These are phyloP conservation scores for Phytopythium helicoides DNA, from an alignment of 352 stramenopile species.

Conservation along the genomic window DNA sequence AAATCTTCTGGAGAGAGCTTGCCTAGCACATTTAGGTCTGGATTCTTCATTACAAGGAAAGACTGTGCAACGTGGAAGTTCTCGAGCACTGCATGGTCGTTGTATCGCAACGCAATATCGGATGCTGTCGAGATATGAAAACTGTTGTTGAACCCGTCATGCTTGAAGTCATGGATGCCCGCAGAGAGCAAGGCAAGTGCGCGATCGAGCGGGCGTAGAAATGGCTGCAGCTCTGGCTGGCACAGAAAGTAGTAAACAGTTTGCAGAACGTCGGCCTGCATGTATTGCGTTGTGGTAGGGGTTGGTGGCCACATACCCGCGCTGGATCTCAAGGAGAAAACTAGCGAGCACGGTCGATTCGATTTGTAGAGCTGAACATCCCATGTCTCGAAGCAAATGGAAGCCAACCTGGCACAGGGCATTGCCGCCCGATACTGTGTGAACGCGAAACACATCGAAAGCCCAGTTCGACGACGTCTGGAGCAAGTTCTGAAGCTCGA, in stretches of 20 bases:
- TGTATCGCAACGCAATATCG: conserved; percentile 87
- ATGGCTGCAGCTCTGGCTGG: conserved; percentile 67
- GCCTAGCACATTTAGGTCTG: conserved; percentile 80
- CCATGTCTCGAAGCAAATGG: conserved; percentile 65
- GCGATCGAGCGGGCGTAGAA: conserved; percentile 74
- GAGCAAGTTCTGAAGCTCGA: conserved; percentile 71
- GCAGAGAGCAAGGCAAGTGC: conserved; percentile 73
- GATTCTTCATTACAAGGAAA: conserved; percentile 89
- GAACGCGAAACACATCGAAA: conserved; percentile 80
- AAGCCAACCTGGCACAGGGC: conserved; percentile 76
- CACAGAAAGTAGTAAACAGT: conserved; percentile 85
- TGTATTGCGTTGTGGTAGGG: conserved; percentile 91
- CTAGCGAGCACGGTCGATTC: conserved; percentile 58
- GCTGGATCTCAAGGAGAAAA: conserved; percentile 83
- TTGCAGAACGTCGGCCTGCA: conserved; percentile 88
- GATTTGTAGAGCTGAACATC: conserved; percentile 58
- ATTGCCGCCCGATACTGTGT: conserved; percentile 66
- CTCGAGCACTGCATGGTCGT: conserved; percentile 87
- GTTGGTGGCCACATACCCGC: conserved; percentile 77
- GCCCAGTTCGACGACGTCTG: conserved; percentile 49
- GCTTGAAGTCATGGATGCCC: conserved; percentile 88
- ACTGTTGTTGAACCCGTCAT: conserved; percentile 90
- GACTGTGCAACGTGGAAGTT: conserved; percentile 89
- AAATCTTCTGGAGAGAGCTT: conserved; percentile 75
- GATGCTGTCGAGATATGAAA: conserved; percentile 87